Evolutionary conservation across 2,329 filamentous ascomycete genomes (phyloP).

Genomic region (Calonectria pseudoreteaudii): DNA sequence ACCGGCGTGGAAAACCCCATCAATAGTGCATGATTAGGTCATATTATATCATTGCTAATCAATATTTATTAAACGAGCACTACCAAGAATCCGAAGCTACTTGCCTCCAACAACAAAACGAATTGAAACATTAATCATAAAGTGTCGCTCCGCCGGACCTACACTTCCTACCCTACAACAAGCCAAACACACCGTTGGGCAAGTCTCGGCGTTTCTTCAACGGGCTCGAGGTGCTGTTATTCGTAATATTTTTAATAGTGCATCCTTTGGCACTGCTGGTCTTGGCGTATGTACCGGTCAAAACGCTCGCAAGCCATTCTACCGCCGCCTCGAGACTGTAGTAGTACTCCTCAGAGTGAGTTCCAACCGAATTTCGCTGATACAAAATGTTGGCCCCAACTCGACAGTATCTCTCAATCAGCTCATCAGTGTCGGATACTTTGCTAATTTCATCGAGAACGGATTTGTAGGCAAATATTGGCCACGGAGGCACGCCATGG

Average conservation of each 20-base stretch:
- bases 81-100: too few species aligned
- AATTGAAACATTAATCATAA: neutral
- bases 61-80: neutral
- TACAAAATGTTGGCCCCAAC: slow-evolving; percentile 39
- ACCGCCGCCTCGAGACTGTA: slow-evolving; percentile 23
- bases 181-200: slow-evolving; percentile 20
- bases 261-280: slow-evolving; percentile 30
- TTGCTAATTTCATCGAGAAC: slow-evolving; percentile 37
- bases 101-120: neutral
- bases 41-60: too few species aligned
- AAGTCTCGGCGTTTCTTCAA: slow-evolving; percentile 18
- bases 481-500: slow-evolving; percentile 38
- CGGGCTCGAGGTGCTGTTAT: slow-evolving; percentile 24
- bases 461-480: slow-evolving; percentile 37
- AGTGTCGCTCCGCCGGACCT: neutral
- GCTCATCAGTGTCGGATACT: slow-evolving; percentile 27
- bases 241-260: slow-evolving; percentile 36
- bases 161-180: slow-evolving; percentile 33
- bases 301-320: slow-evolving; percentile 27
- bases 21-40: too few species aligned
- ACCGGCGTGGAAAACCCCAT: too few species aligned
- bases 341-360: slow-evolving; percentile 27
- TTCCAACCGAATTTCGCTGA: slow-evolving; percentile 34
- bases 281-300: slow-evolving; percentile 27
- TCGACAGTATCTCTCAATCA: slow-evolving; percentile 34